Evolutionary conservation across 2,329 filamentous ascomycete genomes (phyloP).

Genomic region (Raffaelea arxii): DNA sequence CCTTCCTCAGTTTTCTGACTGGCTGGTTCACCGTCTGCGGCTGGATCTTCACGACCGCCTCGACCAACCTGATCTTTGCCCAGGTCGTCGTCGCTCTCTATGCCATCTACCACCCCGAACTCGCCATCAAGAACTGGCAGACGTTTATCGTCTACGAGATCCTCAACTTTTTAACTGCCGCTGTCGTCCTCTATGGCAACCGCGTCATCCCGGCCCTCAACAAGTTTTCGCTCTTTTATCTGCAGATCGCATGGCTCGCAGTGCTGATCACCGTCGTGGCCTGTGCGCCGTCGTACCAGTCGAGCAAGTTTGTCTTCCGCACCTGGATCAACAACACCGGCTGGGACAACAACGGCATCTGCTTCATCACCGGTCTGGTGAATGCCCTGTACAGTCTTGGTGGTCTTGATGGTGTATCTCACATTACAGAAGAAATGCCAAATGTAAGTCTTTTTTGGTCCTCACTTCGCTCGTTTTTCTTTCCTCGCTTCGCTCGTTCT

Average conservation of each 20-base stretch:
- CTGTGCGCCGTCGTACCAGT: conserved; percentile 32
- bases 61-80: conserved; percentile 33
- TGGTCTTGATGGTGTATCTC: conserved; percentile 36
- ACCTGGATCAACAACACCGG: conserved; percentile 44
- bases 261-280: conserved; percentile 38
- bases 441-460: conserved; percentile 32
- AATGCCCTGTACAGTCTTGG: conserved; percentile 37
- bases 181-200: conserved; percentile 38
- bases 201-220: conserved; percentile 30
- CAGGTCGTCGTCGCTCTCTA: conserved; percentile 31
- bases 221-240: conserved; percentile 33
- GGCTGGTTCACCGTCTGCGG: conserved; percentile 33
- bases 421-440: conserved; percentile 43
- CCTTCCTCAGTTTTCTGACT: conserved; percentile 32
- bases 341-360: conserved; percentile 39
- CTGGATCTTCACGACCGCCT: conserved; percentile 34
- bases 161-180: conserved; percentile 31
- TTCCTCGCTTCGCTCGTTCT: no score
- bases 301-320: conserved; percentile 37
- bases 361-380: conserved; percentile 40
- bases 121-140: conserved; percentile 35
- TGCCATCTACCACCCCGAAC: conserved; percentile 27
- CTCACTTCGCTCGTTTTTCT: no score
- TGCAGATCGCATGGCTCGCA: conserved; percentile 36
- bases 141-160: conserved; percentile 35